A percentile compares a stretch with the other conserved stretches of the same genome.
phyloP scores from a whole-genome alignment of 345 rosid genomes.

The Populus euphratica region DNA sequence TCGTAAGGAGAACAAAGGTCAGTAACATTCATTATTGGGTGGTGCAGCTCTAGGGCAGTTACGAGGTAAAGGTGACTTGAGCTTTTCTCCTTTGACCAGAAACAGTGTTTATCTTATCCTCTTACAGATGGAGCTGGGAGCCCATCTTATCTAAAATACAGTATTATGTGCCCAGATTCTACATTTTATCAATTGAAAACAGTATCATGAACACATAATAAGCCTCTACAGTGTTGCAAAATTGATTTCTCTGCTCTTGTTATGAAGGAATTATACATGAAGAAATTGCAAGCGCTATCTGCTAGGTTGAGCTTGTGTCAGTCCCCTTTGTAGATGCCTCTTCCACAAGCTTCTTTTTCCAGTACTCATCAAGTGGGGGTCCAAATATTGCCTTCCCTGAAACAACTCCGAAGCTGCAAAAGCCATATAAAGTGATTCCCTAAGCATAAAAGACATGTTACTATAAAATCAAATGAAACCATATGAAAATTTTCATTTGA shows the following conservation, averaged over 20 bases:
- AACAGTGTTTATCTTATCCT: background rate
- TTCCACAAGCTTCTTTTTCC: constrained; percentile 72
- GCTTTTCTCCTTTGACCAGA: background rate
- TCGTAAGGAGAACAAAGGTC: background rate
- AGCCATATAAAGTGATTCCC: background rate
- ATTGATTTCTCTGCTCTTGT: background rate
- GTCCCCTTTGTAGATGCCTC: constrained; percentile 63
- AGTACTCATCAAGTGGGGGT: constrained; percentile 76
- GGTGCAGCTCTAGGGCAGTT: background rate
- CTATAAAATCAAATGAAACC: background rate
- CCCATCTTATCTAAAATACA: background rate
- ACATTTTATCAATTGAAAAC: background rate
- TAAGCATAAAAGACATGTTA: background rate
- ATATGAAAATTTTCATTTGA: background rate
- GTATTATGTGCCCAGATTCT: background rate
- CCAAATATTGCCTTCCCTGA: constrained; percentile 93
- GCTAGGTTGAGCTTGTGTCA: constrained; percentile 41
- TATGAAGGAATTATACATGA: background rate
- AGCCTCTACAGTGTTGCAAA: background rate
- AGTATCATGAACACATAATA: background rate
- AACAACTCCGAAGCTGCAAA: constrained; percentile 78
- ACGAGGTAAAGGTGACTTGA: background rate
- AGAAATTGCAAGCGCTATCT: background rate
- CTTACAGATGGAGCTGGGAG: background rate
- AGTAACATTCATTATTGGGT: background rate